phyloP scores from a whole-genome alignment of 257 asterid genomes.

The Solanum pinnatisectum region DNA sequence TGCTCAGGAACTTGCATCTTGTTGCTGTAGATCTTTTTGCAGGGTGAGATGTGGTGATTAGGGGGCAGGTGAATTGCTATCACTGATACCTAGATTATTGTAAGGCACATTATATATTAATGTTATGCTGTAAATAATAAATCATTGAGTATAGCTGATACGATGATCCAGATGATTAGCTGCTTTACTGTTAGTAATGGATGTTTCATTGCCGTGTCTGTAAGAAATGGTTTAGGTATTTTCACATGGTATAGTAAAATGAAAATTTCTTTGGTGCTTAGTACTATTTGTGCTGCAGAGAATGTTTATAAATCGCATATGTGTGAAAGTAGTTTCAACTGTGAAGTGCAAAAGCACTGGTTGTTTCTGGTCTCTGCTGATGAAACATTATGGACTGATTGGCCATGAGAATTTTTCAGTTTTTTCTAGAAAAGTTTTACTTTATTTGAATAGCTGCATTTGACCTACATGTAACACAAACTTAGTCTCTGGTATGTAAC shows the following conservation, averaged over 20 bases:
- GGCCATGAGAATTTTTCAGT: neutral
- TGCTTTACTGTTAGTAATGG: neutral
- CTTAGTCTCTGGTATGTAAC: conserved; percentile 62
- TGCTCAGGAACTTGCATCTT: neutral
- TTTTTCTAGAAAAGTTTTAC: neutral
- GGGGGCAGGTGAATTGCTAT: neutral
- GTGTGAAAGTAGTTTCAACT: neutral
- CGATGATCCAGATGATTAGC: neutral
- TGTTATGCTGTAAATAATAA: neutral
- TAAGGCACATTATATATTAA: neutral
- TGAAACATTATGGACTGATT: neutral
- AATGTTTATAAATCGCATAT: neutral
- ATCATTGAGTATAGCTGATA: neutral
- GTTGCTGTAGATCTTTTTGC: neutral
- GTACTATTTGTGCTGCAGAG: neutral
- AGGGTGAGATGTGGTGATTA: neutral
- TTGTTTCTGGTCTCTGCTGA: conserved; percentile 25
- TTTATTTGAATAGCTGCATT: neutral
- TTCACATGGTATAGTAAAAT: neutral
- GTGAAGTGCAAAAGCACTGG: conserved; percentile 6
- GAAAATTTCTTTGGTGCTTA: neutral
- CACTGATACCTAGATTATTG: neutral
- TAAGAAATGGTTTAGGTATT: neutral
- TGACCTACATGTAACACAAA: conserved; percentile 62
- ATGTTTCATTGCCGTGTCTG: neutral